Evolutionary conservation across 495 filamentous ascomycete species (phyloP), one percentile per base, ranked within the genome.

Genomic region (Podospora comata): DNA sequence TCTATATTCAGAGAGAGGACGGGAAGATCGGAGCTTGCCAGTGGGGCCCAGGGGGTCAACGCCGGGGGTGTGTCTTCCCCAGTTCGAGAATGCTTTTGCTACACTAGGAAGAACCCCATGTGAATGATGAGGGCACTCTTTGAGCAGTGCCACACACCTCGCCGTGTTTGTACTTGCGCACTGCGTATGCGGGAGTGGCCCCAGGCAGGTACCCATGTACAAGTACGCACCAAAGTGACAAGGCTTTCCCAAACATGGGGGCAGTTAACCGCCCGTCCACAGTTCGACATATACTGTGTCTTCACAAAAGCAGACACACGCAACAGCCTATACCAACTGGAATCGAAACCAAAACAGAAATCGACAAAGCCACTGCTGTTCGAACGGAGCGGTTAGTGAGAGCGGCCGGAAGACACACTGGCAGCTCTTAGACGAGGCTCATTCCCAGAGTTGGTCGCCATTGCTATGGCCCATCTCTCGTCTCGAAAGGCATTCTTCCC

Each of bases 1-100:
- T 71, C 65, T 74, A 73, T 73, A 71, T 73, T 26, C 58, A 57
- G 64, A 63, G 68, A 48, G 60, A 27, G 26, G 56, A 62, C 60
- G 60, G 60, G 60, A 62, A 30, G 26, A 62, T 62, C 60, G 61
- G 61, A 63, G 34, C 61, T 28, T 39, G 30, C 5, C 44, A 71
- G 65, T 67, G 63, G 60, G 61, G 60, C 32, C 58, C 19, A 55
- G 62, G 65, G 54, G 48, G 56, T 32, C 30, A 7, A 5, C 61
- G 18, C 7, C 6, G 32, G 32, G 28, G 44, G 44, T 53, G 65
- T 55, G 56, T 23, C n/a, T 11, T 44, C 16, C 20, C 30, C 19
- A 19, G 15, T 39, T n/a, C 16, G 30, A 63, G 16, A 61, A 18
- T 32, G 16, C 27, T 61, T 32, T 32, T 32, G 23, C 20, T 27